Evolutionary conservation across 2,329 filamentous ascomycete genomes (phyloP), one percentile per base, ranked within the genome.

Genomic region (Aspergillus quadrilineatus): DNA sequence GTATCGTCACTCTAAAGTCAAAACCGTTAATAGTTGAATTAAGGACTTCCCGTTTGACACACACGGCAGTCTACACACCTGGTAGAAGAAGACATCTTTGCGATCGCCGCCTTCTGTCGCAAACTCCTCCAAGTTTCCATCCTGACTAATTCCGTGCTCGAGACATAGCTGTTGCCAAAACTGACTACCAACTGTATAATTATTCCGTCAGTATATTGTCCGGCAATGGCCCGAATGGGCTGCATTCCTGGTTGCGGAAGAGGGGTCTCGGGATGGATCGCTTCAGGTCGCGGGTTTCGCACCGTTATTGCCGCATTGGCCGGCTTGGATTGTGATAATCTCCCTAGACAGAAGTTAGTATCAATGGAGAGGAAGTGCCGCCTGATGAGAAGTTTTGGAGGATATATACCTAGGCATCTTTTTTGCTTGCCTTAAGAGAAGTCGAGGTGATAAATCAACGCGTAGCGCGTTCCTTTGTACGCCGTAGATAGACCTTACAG

Each of bases 241-340:
- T n/a, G 37, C 15, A 8, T 28, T 32, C 45, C 29, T 32, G 29
- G 43, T 4, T 53, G 48, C 47, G 53, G 55, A 56, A 56, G 41
- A 26, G 52, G 36, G 60, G 57, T 56, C 39, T 58, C 8, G 47
- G 52, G 60, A 60, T 55, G 58, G 63, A 56, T 61, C 26, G 49
- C 42, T 53, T 26, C 36, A n/a, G 14, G 65, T 58, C 60, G 60
- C 50, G 61, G 53, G 32, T 50, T 59, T 37, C 90, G 82, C 74
- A 96, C 92, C 93, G 85, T 92, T 97, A 80, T 97, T 97, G 84
- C 93, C 94, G 83, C 94, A 97, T 79, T 97, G 94, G 84, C 94
- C 94, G 64, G 95, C 93, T 79, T 99, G 94, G 69, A 99, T 89
- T 61, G 95, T 99, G 77, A 99, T 99, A 70, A 99, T 99, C 85